phyloP scores from a whole-genome alignment of 2,329 filamentous ascomycete genomes.

The Aureobasidium pullulans region DNA sequence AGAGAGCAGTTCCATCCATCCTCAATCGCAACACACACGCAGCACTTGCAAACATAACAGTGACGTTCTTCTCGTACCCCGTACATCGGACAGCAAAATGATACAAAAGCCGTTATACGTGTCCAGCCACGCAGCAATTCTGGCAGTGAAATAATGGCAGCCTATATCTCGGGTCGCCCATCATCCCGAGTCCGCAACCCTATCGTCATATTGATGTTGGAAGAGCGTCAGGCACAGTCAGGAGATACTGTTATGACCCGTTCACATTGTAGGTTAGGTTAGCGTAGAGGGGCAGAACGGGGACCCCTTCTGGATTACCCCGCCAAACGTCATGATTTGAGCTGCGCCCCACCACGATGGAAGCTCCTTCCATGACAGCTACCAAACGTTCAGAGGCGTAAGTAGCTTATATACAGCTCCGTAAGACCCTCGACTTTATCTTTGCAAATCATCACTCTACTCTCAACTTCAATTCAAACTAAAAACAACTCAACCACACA shows the following conservation, averaged over 20 bases:
- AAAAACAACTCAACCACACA: not conserved
- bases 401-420: not conserved
- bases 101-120: too few relatives aligned
- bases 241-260: constrained; percentile 1
- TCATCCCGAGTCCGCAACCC: not conserved
- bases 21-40: too few relatives aligned
- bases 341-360: not conserved
- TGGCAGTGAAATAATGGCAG: not conserved
- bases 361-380: not conserved
- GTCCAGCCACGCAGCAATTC: too few relatives aligned
- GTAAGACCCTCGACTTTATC: not conserved
- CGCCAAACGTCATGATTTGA: constrained; percentile 7
- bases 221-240: not conserved
- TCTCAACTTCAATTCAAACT: not conserved
- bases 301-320: not conserved
- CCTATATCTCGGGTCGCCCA: not conserved
- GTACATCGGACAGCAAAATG: too few relatives aligned
- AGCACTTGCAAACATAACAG: too few relatives aligned
- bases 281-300: not conserved
- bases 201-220: not conserved
- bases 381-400: not conserved
- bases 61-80: too few relatives aligned
- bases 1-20: too few relatives aligned
- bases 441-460: not conserved
- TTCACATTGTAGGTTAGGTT: not conserved